Conservation (phyloP, 345 rosid genomes). For the Citrus australasica region DNA sequence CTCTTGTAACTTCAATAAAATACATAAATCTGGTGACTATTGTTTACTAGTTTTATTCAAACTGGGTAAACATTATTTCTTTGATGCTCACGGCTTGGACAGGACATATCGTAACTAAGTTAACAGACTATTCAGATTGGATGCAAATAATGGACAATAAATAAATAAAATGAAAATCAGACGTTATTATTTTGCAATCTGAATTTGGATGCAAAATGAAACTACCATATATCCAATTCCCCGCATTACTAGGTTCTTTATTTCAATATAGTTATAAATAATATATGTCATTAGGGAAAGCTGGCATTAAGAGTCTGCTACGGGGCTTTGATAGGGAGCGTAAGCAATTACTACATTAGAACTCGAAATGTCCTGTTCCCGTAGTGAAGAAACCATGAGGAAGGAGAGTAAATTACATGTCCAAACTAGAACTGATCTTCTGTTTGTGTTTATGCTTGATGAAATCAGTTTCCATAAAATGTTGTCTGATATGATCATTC, state of each 20-base stretch:
- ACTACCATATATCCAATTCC: neutral
- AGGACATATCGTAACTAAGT: too few species aligned
- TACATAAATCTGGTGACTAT: neutral
- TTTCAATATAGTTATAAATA: too few species aligned
- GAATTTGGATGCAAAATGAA: neutral
- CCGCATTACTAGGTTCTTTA: too few species aligned
- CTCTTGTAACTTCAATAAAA: neutral
- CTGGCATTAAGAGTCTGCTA: neutral
- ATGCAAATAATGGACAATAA: neutral
- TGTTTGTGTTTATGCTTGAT: neutral
- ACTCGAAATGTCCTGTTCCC: constrained; percentile 45
- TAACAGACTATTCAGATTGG: neutral
- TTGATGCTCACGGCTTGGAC: too few species aligned
- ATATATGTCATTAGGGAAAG: neutral
- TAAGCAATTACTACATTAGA: constrained; percentile 39
- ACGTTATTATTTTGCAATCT: neutral
- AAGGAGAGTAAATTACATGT: neutral
- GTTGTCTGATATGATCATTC: neutral
- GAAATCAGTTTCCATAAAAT: neutral
- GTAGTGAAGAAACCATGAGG: constrained; percentile 40
- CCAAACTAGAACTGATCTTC: neutral
- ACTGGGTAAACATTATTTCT: too few species aligned
- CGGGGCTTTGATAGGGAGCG: constrained; percentile 49
- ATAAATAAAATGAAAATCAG: neutral
- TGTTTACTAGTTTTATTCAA: neutral